Evolutionary conservation across 129 eudicot genomes (phyloP), one percentile per base, ranked within the genome.

Genomic region (Flaveria linearis): DNA sequence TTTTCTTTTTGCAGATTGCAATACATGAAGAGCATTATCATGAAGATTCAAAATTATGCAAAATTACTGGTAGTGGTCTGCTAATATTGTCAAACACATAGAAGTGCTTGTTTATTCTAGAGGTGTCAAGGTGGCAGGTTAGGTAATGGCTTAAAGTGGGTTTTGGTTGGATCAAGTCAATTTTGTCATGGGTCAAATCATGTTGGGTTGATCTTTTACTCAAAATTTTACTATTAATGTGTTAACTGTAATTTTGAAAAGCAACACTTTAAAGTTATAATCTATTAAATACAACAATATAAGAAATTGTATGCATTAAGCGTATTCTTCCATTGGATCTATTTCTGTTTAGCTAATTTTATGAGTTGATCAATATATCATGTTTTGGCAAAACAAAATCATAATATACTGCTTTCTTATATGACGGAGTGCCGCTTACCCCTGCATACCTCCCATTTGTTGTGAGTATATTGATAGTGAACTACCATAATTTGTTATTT

Each of bases 51-150:
- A 91, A 84, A 73, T 72, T 95, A 82, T 91, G 89, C 77, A 87
- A 84, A 76, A 73, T 73, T 82, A 87, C 99, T 16, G 99, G 97
- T 78, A 95, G 99, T 78, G 97, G 97, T 52, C 91, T 95, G 99
- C 97, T 95, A 91, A 82, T 68, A 60, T 49, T 45, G 58, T 81
- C 57, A 7, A 42, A 33, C 26, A 69, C 28, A n/a, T n/a, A n/a
- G n/a, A n/a, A n/a, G n/a, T n/a, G n/a, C n/a, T n/a, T n/a, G n/a
- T n/a, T n/a, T n/a, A 41, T 20, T 41, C 45, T 18, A 18, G 15
- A 13, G 15, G 77, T 13, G 41, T n/a, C 23, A 73, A 17, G 33
- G 15, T 33, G 52, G 28, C 4, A 25, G 61, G 42, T 50, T 50
- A 45, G 75, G 46, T 50, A 63, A 63, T 3, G 7, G 45, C 22